phyloP scores from a whole-genome alignment of 2,329 filamentous ascomycete species.

The Trichoderma breve region DNA sequence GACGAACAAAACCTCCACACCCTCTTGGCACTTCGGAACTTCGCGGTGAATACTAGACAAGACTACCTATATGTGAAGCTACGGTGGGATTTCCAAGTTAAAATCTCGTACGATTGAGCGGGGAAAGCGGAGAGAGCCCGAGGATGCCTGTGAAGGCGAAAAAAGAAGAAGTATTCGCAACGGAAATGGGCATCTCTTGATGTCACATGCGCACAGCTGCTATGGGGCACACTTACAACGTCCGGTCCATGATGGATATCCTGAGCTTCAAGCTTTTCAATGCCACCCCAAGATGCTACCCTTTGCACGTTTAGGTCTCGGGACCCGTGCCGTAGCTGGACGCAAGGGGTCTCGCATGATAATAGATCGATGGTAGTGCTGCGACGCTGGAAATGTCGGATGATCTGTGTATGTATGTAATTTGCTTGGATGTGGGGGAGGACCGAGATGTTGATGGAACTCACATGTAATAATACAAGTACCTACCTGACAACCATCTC shows the following conservation, averaged over 20 bases:
- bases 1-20: background rate
- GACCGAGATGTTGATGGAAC: background rate
- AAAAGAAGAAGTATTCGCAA: background rate
- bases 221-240: background rate
- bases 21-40: background rate
- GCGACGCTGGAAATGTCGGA: background rate
- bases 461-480: background rate
- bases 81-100: background rate
- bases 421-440: background rate
- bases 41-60: background rate
- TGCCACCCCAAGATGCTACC: background rate
- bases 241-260: background rate
- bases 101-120: background rate
- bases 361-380: conserved; percentile 5
- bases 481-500: background rate
- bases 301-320: background rate
- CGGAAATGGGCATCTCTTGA: background rate
- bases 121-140: background rate
- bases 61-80: too few species aligned
- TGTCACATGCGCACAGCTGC: background rate
- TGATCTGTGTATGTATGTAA: background rate
- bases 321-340: background rate
- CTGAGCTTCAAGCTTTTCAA: background rate
- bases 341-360: conserved; percentile 3
- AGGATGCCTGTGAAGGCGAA: background rate